A percentile compares a stretch with the other conserved stretches of the same genome.
Conservation (phyloP, 192 early-diverging fungal genomes). For the Backusella tarrabulga region DNA sequence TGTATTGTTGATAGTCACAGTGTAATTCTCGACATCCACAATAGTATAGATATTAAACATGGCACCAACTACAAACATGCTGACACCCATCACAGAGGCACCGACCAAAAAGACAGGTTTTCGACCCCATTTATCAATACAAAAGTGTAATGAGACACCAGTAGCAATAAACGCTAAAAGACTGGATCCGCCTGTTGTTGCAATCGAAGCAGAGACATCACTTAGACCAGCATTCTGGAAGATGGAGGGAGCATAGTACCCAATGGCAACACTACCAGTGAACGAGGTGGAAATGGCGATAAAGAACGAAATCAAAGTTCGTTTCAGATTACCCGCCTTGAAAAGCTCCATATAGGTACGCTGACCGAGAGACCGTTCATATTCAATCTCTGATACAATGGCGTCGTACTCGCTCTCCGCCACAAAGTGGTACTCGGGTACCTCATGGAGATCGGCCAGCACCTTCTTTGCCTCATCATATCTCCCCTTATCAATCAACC, state of each 20-base stretch:
- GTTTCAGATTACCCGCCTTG: slow-evolving; percentile 53
- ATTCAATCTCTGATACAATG: slow-evolving; percentile 61
- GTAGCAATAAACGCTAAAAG: slow-evolving; percentile 25
- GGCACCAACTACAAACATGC: slow-evolving; percentile 63
- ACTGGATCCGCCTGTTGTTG: slow-evolving; percentile 32
- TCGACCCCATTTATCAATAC: slow-evolving; percentile 79
- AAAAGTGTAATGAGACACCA: slow-evolving; percentile 43
- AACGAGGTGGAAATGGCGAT: slow-evolving; percentile 36
- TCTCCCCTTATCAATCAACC: slow-evolving; percentile 68
- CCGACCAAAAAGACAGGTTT: slow-evolving; percentile 72
- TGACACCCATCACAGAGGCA: slow-evolving; percentile 59
- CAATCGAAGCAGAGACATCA: slow-evolving; percentile 18
- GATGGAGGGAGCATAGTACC: slow-evolving; percentile 37
- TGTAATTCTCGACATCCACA: slow-evolving; percentile 9
- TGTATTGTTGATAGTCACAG: slow-evolving; percentile 4
- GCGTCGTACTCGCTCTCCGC: slow-evolving; percentile 64
- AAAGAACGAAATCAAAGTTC: slow-evolving; percentile 62
- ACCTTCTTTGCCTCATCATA: slow-evolving; percentile 69
- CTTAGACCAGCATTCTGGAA: slow-evolving; percentile 33
- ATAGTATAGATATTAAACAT: slow-evolving; percentile 23
- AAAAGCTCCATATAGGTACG: slow-evolving; percentile 61
- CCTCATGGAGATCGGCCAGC: slow-evolving; percentile 62
- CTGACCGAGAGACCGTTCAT: slow-evolving; percentile 60
- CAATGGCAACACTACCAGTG: slow-evolving; percentile 31
- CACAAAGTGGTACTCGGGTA: slow-evolving; percentile 43